Evolutionary conservation across 2,329 filamentous ascomycete genomes (phyloP).

Genomic region (Colletotrichum tropicale): DNA sequence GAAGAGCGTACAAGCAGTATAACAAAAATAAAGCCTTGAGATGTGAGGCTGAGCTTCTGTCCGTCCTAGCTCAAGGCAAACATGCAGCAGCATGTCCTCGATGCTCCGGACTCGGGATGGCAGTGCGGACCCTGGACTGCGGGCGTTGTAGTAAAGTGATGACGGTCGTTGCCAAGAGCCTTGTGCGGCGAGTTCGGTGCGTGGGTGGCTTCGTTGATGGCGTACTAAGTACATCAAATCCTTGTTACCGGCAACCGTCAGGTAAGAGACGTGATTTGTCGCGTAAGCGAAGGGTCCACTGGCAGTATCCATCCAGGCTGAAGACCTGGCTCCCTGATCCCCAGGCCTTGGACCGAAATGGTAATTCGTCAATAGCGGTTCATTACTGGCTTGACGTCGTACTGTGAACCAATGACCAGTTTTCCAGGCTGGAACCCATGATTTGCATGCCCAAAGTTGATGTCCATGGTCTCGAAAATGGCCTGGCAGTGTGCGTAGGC

Average conservation of each 20-base stretch:
- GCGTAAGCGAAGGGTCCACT: not conserved
- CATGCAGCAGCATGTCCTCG: not conserved
- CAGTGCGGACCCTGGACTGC: not conserved
- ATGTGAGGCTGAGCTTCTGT: not conserved
- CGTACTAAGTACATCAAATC: constrained; percentile 2
- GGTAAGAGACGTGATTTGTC: not conserved
- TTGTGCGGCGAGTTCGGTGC: not conserved
- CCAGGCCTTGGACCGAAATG: not conserved
- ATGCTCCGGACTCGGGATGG: not conserved
- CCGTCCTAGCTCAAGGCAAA: not conserved
- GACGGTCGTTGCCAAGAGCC: not conserved
- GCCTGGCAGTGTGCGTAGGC: constrained; percentile 9
- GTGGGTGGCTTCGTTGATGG: not conserved
- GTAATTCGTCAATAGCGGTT: not conserved
- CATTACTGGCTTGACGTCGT: not conserved
- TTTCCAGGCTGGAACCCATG: not conserved
- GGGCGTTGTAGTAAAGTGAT: constrained; percentile 12
- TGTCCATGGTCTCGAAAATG: not conserved
- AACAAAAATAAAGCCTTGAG: not conserved
- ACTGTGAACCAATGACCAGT: not conserved
- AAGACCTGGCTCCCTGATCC: not conserved
- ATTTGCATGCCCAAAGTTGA: not conserved
- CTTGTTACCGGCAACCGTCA: not conserved
- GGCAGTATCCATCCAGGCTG: not conserved
- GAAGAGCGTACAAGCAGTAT: not conserved